Evolutionary conservation across 148 eudicot genomes (phyloP).

Genomic region (Vaccinium myrtillus): DNA sequence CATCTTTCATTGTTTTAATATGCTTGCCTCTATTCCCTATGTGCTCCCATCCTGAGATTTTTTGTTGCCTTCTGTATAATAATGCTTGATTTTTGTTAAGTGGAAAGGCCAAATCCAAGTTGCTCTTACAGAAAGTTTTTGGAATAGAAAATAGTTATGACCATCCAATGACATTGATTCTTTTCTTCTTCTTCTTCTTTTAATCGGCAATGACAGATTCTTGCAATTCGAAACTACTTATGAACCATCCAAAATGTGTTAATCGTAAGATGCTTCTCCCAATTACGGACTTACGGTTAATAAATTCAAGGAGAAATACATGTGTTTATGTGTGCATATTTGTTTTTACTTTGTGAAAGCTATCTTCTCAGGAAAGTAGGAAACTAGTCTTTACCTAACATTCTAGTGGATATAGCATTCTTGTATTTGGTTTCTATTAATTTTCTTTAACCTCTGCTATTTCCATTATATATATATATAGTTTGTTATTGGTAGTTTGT

Average conservation of each 20-base stretch:
- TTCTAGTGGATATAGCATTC: background rate
- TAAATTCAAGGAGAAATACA: background rate
- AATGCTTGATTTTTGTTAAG: background rate
- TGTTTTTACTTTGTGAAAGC: background rate
- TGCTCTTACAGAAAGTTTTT: background rate
- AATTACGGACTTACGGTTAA: background rate
- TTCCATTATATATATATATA: background rate
- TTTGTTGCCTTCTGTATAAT: background rate
- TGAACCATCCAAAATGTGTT: background rate
- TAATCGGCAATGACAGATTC: background rate
- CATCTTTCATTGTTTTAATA: background rate
- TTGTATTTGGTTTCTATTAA: background rate
- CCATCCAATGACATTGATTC: background rate
- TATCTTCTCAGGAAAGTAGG: background rate
- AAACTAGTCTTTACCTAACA: background rate
- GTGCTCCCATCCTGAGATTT: background rate
- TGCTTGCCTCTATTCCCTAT: background rate
- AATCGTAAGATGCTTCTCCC: background rate
- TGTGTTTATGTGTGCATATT: background rate
- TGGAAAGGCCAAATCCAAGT: background rate
- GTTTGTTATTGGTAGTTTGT: background rate
- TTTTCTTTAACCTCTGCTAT: background rate
- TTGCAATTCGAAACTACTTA: background rate
- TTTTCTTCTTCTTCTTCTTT: background rate
- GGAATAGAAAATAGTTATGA: background rate